A percentile compares a stretch with the other conserved stretches of the same genome.
phyloP scores from a whole-genome alignment of 441 rosid genomes.

The Populus hybrid region DNA sequence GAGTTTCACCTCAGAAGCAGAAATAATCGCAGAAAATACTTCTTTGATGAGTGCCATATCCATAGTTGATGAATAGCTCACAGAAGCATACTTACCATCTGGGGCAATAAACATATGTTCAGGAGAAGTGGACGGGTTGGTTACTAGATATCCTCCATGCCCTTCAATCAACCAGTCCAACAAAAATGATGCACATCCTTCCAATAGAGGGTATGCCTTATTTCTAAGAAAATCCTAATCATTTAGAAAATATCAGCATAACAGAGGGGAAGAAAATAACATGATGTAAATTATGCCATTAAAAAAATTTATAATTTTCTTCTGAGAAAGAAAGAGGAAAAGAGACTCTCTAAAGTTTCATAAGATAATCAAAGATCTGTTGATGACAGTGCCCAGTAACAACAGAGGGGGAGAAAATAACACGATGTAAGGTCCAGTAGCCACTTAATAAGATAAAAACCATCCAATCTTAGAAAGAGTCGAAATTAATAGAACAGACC shows the following conservation, averaged over 20 bases:
- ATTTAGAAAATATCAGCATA: conserved; percentile 4
- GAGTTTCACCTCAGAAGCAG: conserved; percentile 76
- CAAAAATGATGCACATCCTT: conserved; percentile 77
- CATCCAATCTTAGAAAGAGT: no score
- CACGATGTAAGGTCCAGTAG: no score
- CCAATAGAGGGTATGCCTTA: conserved; percentile 78
- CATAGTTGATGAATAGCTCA: conserved; percentile 96
- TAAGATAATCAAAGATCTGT: no score
- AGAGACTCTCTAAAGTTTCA: no score
- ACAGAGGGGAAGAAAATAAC: conserved; percentile 7
- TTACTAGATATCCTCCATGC: conserved; percentile 64
- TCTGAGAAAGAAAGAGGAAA: neutral
- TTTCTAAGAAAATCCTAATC: conserved; percentile 67
- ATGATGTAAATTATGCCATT: neutral
- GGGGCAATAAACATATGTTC: conserved; percentile 82
- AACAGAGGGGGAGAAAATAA: no score
- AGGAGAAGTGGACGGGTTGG: conserved; percentile 97
- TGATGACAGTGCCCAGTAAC: no score
- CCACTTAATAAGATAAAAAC: no score
- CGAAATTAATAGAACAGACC: no score
- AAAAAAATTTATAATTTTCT: neutral
- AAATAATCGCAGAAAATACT: conserved; percentile 56
- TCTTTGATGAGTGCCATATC: conserved; percentile 82
- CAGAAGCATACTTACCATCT: conserved; percentile 65
- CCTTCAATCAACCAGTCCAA: conserved; percentile 94